Conservation (phyloP, 345 rosid genomes). For the Bruguiera sexangula region DNA sequence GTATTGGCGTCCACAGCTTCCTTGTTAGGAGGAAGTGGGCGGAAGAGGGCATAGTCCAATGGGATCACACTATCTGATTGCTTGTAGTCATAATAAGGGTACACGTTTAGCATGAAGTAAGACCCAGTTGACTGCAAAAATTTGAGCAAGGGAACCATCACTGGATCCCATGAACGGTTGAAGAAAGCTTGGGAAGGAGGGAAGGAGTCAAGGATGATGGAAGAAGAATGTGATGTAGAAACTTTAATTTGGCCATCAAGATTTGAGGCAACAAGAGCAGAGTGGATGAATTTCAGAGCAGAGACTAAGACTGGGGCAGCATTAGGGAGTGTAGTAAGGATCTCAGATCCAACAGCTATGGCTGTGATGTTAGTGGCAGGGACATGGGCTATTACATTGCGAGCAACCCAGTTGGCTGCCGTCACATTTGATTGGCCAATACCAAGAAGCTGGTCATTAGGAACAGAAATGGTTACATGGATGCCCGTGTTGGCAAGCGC, state of each 20-base stretch:
- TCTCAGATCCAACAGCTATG: slow-evolving; percentile 93
- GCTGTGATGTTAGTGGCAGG: slow-evolving; percentile 95
- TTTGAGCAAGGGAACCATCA: slow-evolving; percentile 82
- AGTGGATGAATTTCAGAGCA: slow-evolving; percentile 76
- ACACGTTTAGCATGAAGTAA: slow-evolving; percentile 81
- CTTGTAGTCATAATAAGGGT: slow-evolving; percentile 84
- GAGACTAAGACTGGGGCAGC: slow-evolving; percentile 84
- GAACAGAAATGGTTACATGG: slow-evolving; percentile 77
- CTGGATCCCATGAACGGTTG: slow-evolving; percentile 84
- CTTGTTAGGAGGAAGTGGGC: slow-evolving; percentile 90
- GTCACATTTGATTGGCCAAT: slow-evolving; percentile 98
- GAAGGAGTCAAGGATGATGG: slow-evolving; percentile 89
- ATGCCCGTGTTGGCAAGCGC: slow-evolving; percentile 92
- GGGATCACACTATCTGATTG: slow-evolving; percentile 74
- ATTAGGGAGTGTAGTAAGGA: slow-evolving; percentile 64
- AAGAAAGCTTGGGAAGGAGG: slow-evolving; percentile 99
- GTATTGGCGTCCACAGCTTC: slow-evolving; percentile 98
- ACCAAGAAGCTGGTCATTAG: slow-evolving; percentile 95
- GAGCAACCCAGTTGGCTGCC: slow-evolving; percentile 95
- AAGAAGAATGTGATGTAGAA: slow-evolving; percentile 86
- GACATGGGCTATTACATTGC: slow-evolving; percentile 73
- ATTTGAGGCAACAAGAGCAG: slow-evolving; percentile 90
- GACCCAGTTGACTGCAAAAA: slow-evolving; percentile 84
- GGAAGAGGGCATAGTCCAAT: slow-evolving; percentile 90
- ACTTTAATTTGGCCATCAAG: slow-evolving; percentile 86